phyloP scores from a whole-genome alignment of 768 basidiomycete genomes.

The Sporobolomyces phaffii region DNA sequence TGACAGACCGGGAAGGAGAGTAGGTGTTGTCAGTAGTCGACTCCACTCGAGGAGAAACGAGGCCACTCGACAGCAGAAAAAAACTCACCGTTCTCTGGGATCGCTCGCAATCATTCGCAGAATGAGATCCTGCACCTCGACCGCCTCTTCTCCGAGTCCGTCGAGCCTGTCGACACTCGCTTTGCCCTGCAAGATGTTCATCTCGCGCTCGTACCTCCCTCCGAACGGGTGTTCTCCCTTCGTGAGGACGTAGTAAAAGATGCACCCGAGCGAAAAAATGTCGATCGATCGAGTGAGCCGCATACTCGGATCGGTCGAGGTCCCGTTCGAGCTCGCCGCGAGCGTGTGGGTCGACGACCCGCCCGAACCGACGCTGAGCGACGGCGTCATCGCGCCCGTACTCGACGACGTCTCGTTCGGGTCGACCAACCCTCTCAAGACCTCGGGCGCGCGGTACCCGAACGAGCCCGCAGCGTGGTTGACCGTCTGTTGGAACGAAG shows the following conservation, averaged over 20 bases:
- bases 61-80: neutral
- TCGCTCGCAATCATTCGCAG: constrained; percentile 69
- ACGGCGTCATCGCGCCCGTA: constrained; percentile 31
- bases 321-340: constrained; percentile 52
- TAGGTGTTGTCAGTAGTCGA: too few species aligned
- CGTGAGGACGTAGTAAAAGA: constrained; percentile 78
- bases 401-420: constrained; percentile 65
- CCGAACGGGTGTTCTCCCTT: constrained; percentile 90
- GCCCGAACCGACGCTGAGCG: constrained; percentile 55
- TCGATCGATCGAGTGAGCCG: constrained; percentile 91
- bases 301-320: constrained; percentile 51
- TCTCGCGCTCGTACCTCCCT: constrained; percentile 83
- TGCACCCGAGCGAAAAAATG: constrained; percentile 89
- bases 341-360: constrained; percentile 44
- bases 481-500: constrained; percentile 86
- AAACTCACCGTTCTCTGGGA: constrained; percentile 63
- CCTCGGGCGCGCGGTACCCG: constrained; percentile 97
- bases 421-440: constrained; percentile 86
- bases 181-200: constrained; percentile 79
- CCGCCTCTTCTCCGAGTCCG: constrained; percentile 82
- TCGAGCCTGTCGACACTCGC: constrained; percentile 67
- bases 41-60: neutral
- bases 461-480: constrained; percentile 89
- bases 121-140: constrained; percentile 81
- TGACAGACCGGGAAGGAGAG: too few species aligned